These are phyloP conservation scores for Aspergillus sp. DNA, from an alignment of 2,329 filamentous ascomycete genomes.

Conservation along the genomic window DNA sequence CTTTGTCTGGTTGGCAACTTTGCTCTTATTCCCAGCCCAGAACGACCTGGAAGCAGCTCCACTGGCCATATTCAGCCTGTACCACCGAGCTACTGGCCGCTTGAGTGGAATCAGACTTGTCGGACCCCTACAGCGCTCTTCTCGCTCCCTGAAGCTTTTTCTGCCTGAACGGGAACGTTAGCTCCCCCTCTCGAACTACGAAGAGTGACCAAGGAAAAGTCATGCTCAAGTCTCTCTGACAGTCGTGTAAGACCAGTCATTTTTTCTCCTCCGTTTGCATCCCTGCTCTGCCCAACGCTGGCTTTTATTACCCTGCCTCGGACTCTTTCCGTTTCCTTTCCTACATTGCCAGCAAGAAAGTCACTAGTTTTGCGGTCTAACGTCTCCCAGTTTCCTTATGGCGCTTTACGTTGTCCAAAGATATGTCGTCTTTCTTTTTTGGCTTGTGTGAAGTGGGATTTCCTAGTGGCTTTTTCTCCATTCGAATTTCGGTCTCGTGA, in stretches of 20 bases:
- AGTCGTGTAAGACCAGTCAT: constrained; percentile 28
- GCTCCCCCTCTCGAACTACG: constrained; percentile 10
- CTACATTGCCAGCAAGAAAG: constrained; percentile 9
- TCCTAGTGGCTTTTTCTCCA: constrained; percentile 43
- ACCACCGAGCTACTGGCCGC: not conserved
- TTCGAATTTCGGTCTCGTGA: constrained; percentile 36
- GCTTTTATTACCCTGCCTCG: not conserved
- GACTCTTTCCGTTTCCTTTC: constrained; percentile 3
- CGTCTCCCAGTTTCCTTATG: constrained; percentile 43
- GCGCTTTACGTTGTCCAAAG: constrained; percentile 47
- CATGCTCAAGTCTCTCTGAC: constrained; percentile 29
- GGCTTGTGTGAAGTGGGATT: constrained; percentile 48
- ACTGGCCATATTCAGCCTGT: constrained; percentile 11
- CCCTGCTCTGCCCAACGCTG: not conserved
- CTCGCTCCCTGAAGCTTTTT: constrained; percentile 4
- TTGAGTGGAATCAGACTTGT: constrained; percentile 13
- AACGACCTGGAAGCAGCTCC: constrained; percentile 18
- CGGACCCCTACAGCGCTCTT: constrained; percentile 7
- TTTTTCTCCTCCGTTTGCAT: constrained; percentile 7
- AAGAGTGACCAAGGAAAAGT: constrained; percentile 17
- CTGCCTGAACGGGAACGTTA: constrained; percentile 8
- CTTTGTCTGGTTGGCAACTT: constrained; percentile 6
- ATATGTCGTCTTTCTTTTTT: constrained; percentile 51
- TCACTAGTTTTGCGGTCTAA: constrained; percentile 24
- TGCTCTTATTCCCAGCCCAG: constrained; percentile 28